These are phyloP conservation scores for Umbelopsis isabellina DNA, from an alignment of 192 early-diverging fungal species.

Conservation along the genomic window DNA sequence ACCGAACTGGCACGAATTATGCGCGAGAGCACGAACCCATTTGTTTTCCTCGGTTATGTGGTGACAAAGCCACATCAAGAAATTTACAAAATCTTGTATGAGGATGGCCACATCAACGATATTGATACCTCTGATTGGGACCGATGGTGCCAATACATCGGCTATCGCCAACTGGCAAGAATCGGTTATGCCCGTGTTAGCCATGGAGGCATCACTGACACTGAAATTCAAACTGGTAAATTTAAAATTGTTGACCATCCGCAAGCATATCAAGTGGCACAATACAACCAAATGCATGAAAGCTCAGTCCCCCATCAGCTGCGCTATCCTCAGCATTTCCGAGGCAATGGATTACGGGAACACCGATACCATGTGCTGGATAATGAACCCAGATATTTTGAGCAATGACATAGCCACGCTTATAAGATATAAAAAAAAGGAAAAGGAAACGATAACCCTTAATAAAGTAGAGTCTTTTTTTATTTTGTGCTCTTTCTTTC, in stretches of 20 bases:
- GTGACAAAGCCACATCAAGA: conserved; percentile 70
- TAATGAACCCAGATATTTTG: conserved; percentile 69
- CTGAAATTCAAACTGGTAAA: conserved; percentile 82
- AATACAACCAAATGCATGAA: conserved; percentile 62
- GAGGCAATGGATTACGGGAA: conserved; percentile 67
- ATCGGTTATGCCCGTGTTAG: conserved; percentile 76
- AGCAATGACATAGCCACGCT: conserved; percentile 17
- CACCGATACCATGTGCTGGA: conserved; percentile 83
- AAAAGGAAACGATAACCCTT: not conserved
- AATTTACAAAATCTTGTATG: conserved; percentile 66
- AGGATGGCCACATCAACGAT: conserved; percentile 72
- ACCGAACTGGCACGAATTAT: conserved; percentile 79
- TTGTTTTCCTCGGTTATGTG: conserved; percentile 82
- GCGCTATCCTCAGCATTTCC: conserved; percentile 71
- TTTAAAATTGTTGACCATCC: conserved; percentile 62
- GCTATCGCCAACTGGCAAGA: conserved; percentile 75
- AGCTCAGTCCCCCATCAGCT: conserved; percentile 51
- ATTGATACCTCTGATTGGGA: conserved; percentile 76
- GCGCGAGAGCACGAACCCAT: conserved; percentile 72
- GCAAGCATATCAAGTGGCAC: conserved; percentile 48
- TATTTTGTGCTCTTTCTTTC: conserved; percentile 22
- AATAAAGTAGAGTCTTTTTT: conserved; percentile 14
- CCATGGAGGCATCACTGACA: conserved; percentile 82
- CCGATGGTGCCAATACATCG: conserved; percentile 87
- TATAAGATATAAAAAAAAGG: not conserved